A percentile compares a stretch with the other conserved stretches of the same genome.
Conservation (phyloP, 2,329 filamentous ascomycete species). For the Trichoderma gracile region DNA sequence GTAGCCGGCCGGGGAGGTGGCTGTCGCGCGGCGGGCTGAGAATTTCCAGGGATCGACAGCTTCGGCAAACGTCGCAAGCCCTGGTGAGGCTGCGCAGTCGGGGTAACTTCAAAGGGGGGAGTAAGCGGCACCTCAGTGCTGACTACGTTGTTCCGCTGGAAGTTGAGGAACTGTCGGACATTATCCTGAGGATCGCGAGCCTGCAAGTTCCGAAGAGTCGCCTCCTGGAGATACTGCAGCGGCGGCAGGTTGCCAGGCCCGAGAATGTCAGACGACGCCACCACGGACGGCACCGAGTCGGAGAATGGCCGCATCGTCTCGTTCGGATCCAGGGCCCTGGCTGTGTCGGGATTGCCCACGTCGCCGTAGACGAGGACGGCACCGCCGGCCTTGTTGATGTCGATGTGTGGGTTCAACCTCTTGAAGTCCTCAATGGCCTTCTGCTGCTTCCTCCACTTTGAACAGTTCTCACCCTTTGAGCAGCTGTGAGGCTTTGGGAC, state of each 20-base stretch:
- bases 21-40: slow-evolving; percentile 34
- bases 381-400: slow-evolving; percentile 53
- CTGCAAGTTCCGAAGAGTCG: slow-evolving; percentile 68
- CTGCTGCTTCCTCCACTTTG: slow-evolving; percentile 80
- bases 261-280: slow-evolving; percentile 88
- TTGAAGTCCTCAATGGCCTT: slow-evolving; percentile 73
- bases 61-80: slow-evolving; percentile 62
- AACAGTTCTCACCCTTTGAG: slow-evolving; percentile 81
- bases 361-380: slow-evolving; percentile 77
- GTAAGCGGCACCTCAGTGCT: slow-evolving; percentile 63
- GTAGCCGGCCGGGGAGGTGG: slow-evolving; percentile 35
- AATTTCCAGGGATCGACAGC: slow-evolving; percentile 57
- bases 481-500: slow-evolving; percentile 83
- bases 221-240: slow-evolving; percentile 71
- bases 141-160: slow-evolving; percentile 64
- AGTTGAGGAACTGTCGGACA: slow-evolving; percentile 84
- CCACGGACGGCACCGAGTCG: slow-evolving; percentile 75
- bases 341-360: slow-evolving; percentile 72
- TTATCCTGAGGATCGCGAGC: slow-evolving; percentile 85
- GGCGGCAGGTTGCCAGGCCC: slow-evolving; percentile 66
- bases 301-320: slow-evolving; percentile 66
- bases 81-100: slow-evolving; percentile 51
- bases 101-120: slow-evolving; percentile 67
- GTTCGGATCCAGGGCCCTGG: slow-evolving; percentile 56
- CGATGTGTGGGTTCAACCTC: slow-evolving; percentile 69